Evolutionary conservation across 1,284 basidiomycete genomes (phyloP), one percentile per base, ranked within the genome.

Genomic region (Butyriboletus regius): DNA sequence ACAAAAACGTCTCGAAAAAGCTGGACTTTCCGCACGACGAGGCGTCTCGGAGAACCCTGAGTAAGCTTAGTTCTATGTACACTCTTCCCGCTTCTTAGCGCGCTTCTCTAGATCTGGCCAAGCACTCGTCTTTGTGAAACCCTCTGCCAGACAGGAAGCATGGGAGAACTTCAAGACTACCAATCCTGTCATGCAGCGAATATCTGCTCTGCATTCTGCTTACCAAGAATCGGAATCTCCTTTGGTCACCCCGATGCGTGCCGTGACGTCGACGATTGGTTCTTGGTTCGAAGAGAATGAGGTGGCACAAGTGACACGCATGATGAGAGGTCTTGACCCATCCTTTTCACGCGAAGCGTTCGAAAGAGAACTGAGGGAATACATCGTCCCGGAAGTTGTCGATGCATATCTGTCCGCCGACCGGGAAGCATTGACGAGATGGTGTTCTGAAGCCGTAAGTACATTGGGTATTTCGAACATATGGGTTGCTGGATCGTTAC

Each of bases 261-360:
- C 80, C 4, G 84, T 97, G 37, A 94, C 93, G 2, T 80, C 85
- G 44, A 90, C 88, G 2, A 77, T 98, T 42, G 90, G 89, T 2
- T 81, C 83, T 4, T 88, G 88, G 76, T 95, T 97, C 61, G 95
- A 97, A 57, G 96, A 99, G 72, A 99, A 92, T 63, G 96, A 99
- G 75, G 95, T 88, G 37, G 95, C 93, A 13, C 88, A 89, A 65
- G 96, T 98, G 22, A 84, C 89, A 62, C 79, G 90, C 48, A 73
- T 86, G 61, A 89, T 98, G 81, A 91, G 86, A 69, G 67, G 76
- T 33, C 74, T 96, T 61, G 96, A 99, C 67, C 91, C 95, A 5
- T 70, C 71, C 14, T 99, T 97, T 71, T 85, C 80, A 47, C 79
- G 88, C 61, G 94, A 97, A 66, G 69, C 72, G 18, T 98, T 97